These are phyloP conservation scores for Pterocarpus santalinus DNA, from an alignment of 306 rosid species.

Conservation along the genomic window DNA sequence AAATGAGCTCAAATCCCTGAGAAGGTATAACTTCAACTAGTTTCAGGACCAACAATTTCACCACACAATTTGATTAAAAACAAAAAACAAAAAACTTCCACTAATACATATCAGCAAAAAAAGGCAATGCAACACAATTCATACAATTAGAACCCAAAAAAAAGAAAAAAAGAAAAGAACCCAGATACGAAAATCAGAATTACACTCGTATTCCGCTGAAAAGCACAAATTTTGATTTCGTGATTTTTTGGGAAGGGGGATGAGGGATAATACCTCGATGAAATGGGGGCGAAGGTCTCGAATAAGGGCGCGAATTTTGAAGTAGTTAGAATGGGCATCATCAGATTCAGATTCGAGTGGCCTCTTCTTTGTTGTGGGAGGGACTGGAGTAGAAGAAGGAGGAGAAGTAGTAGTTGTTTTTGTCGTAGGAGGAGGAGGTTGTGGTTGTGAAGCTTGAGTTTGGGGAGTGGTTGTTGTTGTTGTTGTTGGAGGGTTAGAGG, in stretches of 20 bases:
- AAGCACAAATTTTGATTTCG: background rate
- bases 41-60: background rate
- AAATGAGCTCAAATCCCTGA: background rate
- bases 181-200: slow-evolving; percentile 10
- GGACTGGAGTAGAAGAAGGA: background rate
- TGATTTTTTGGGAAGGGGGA: slow-evolving; percentile 1
- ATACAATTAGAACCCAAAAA: background rate
- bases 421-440: background rate
- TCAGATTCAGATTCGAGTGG: slow-evolving; percentile 48
- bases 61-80: background rate
- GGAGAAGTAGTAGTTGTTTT: background rate
- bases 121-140: background rate
- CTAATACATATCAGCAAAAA: background rate
- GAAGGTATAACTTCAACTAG: background rate
- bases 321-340: slow-evolving; percentile 47
- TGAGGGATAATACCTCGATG: slow-evolving; percentile 57
- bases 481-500: slow-evolving; percentile 16
- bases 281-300: slow-evolving; percentile 84
- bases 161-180: background rate
- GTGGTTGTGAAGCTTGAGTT: slow-evolving; percentile 33
- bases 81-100: background rate
- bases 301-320: slow-evolving; percentile 73
- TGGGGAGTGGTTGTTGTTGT: background rate
- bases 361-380: slow-evolving; percentile 56
- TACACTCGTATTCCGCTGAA: background rate